These are phyloP conservation scores for Termitomyces sp. DNA, from an alignment of 768 basidiomycete genomes.

Conservation along the genomic window DNA sequence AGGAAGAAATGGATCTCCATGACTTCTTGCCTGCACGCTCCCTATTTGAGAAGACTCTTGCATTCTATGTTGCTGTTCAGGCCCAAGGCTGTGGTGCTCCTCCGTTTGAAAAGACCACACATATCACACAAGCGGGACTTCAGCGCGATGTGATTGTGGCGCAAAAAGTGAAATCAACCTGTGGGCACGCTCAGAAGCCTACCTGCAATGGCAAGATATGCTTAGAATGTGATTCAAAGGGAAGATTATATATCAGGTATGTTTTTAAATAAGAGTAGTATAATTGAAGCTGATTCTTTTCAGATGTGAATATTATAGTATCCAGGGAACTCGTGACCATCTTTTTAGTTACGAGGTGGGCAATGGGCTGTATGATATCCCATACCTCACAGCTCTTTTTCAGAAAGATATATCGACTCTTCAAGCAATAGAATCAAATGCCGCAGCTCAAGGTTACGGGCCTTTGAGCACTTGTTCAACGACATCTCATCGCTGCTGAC, in stretches of 20 bases:
- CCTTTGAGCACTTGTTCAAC: no score
- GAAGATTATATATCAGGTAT: not conserved
- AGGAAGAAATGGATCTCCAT: no score
- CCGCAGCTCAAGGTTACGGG: no score
- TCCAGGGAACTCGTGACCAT: not conserved
- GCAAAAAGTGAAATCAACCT: not conserved
- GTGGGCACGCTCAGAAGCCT: constrained; percentile 16
- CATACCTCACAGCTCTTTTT: constrained; percentile 23
- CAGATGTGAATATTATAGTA: constrained; percentile 12
- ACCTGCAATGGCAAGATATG: not conserved
- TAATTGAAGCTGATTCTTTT: not conserved
- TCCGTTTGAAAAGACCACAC: not conserved
- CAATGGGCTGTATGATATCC: constrained; percentile 15
- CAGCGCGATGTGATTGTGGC: not conserved
- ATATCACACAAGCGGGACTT: not conserved
- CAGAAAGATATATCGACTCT: constrained; percentile 17
- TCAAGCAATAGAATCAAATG: no score
- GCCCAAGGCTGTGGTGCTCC: not conserved
- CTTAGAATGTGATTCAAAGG: not conserved
- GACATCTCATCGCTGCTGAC: no score
- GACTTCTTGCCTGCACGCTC: not conserved
- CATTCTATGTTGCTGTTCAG: not conserved
- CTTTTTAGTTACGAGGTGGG: constrained; percentile 9
- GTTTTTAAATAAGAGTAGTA: not conserved
- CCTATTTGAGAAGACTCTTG: not conserved